phyloP scores from a whole-genome alignment of 352 stramenopile genomes.

The Phytophthora lateralis region DNA sequence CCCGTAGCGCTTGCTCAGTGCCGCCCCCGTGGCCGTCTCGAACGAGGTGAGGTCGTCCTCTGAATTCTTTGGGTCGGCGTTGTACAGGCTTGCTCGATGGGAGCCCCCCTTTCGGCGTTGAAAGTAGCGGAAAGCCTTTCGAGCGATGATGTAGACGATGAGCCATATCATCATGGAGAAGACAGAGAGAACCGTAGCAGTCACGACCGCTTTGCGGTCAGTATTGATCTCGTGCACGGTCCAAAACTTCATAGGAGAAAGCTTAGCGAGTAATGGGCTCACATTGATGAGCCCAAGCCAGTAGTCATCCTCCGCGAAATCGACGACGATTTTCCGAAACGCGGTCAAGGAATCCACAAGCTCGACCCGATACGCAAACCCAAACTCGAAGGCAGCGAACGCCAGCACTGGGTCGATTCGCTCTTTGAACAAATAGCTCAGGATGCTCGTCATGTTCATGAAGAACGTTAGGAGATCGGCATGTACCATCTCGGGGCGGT shows the following conservation, averaged over 20 bases:
- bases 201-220: constrained; percentile 15
- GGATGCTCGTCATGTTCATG: constrained; percentile 21
- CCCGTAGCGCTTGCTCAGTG: constrained; percentile 33
- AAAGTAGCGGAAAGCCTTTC: constrained; percentile 29
- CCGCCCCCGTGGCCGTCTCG: constrained; percentile 24
- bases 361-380: constrained; percentile 24
- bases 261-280: constrained; percentile 8
- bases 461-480: constrained; percentile 43
- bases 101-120: neutral
- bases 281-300: constrained; percentile 20
- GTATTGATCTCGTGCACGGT: constrained; percentile 21
- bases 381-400: constrained; percentile 26
- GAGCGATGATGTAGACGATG: constrained; percentile 24
- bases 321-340: constrained; percentile 18
- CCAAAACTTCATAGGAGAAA: constrained; percentile 30
- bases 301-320: constrained; percentile 24
- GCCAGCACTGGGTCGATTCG: constrained; percentile 38
- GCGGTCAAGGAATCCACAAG: constrained; percentile 13
- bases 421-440: constrained; percentile 35
- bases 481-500: constrained; percentile 22
- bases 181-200: constrained; percentile 25
- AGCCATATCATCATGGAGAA: constrained; percentile 25
- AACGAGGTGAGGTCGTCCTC: constrained; percentile 17
- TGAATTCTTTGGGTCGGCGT: neutral
- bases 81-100: neutral